Evolutionary conservation across 441 rosid species (phyloP).

Genomic region (Adansonia grandidieri): DNA sequence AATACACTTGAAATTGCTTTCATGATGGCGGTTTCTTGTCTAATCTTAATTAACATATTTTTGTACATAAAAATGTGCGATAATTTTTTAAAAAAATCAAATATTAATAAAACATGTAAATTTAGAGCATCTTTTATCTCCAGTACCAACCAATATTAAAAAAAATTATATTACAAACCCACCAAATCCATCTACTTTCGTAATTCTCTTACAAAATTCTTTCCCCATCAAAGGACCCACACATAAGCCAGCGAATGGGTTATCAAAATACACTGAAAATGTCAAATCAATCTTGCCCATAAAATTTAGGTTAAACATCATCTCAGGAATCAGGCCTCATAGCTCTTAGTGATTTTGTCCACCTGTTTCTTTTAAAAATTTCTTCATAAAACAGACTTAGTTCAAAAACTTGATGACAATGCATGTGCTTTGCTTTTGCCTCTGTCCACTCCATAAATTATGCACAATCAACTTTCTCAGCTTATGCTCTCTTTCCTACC

Average conservation of each 20-base stretch:
- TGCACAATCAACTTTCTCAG: not conserved
- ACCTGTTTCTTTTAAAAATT: not conserved
- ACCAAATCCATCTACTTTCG: not conserved
- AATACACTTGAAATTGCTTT: too few relatives aligned
- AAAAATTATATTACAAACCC: not conserved
- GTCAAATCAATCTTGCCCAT: not conserved
- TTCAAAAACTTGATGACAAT: not conserved
- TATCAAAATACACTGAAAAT: not conserved
- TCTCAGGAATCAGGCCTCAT: constrained; percentile 1
- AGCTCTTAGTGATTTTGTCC: not conserved
- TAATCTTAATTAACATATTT: too few relatives aligned
- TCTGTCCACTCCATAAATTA: not conserved
- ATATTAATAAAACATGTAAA: too few relatives aligned
- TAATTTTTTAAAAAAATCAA: too few relatives aligned
- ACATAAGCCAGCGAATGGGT: not conserved
- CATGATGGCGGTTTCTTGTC: too few relatives aligned
- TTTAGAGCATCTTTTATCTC: not conserved
- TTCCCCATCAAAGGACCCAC: not conserved
- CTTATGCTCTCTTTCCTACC: not conserved
- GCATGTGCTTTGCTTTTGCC: not conserved
- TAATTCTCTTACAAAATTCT: not conserved
- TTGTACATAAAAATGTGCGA: too few relatives aligned
- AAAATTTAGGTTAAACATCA: constrained; percentile 15
- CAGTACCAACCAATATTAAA: not conserved
- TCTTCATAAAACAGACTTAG: not conserved